Base-by-base conservation (phyloP, 768 basidiomycete genomes). In the Ramaria sp. region DNA sequence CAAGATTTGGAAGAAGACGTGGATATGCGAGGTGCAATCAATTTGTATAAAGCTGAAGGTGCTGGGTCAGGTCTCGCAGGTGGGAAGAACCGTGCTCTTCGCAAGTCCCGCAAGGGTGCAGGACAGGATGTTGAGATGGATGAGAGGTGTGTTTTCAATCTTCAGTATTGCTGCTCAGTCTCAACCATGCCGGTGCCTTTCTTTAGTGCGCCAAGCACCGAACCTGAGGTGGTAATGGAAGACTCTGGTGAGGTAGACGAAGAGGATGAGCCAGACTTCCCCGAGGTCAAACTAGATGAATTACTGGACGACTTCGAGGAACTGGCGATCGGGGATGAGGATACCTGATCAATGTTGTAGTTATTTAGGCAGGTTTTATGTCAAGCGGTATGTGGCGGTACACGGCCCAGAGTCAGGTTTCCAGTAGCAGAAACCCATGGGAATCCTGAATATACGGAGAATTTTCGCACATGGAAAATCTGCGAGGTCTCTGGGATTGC, bases 1-100 rank as follows among this genome's bases (percentile, higher is more conserved):
- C 78, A 87, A 44, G 93, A 96, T 58, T 69, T 97, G 48, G 93
- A 96, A 68, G 95, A 98, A 67, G 94, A 97, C 69, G 83, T 84
- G 20, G 94, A 97, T 73, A 71, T 98, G 73, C 79, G 95, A 37
- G 75, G 77, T 5, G 80, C 80, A 8, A 83, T 98, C 61, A 94
- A 96, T 68, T 63, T 97, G 53, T 98, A 95, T 75, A 88, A 83
- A 70, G 72, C 78, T 3, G 65, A 70, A 59, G 75, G 70, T 3
- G 74, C 74, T 48, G 73, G 72, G 61, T 79, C 82, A 76, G 69
- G 68, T 20, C 42, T 67, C 44, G 67, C 66, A 36, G 70, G 54
- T 58, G 64, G 47, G 52, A 55, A 55, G 59, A 58, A 63, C 61
- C 56, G 63, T 62, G 48, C 68, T 64, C 61, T 67, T 58, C 63